Evolutionary conservation across 1,139 yeast genomes (phyloP), one percentile per base, ranked within the genome.

Genomic region (Tardiomyces blankii): DNA sequence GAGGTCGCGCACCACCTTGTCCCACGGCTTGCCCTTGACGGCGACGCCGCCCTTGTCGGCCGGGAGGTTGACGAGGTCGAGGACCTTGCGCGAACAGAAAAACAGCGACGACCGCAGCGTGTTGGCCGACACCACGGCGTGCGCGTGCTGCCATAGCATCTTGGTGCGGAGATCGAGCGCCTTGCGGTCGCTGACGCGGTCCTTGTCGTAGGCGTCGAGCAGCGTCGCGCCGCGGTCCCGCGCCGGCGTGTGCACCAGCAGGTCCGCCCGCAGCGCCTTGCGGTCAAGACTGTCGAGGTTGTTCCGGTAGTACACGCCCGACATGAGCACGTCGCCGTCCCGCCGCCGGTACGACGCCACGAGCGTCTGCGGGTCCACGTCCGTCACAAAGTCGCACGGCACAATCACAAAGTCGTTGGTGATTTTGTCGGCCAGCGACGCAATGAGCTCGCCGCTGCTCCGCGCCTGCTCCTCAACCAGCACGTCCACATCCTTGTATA

Each of bases 321-420:
- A 55, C 18, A 65, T 55, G 65, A 88, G 70, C 1, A 91, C 91
- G 47, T 81, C 61, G 54, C 84, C 88, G 27, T 73, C 67, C 56
- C 80, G 77, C 55, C 78, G 81, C 55, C 96, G 73, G 61, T 82
- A 89, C 41, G 83, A 83, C 60, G 91, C 96, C 45, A 89, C 78
- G 40, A 93, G 70, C 19, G 82, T 82, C 57, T 84, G 91, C 3
- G 98, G 96, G 4, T 96, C 95, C 40, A 89, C 70, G 62, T 89
- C 89, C 4, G 97, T 87, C 44, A 91, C 72, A 58, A 91, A 84
- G 64, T 93, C 98, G 67, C 97, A 89, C 3, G 98, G 96, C 50
- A 93, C 67, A 39, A 91, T 64, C 18, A 88, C 86, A 58, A 87
- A 82, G 59, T 85, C 77, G 41, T 69, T 58, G 43, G 70, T 61